Conservation (phyloP, 2,329 filamentous ascomycete species). For the Colletotrichum simmondsii region DNA sequence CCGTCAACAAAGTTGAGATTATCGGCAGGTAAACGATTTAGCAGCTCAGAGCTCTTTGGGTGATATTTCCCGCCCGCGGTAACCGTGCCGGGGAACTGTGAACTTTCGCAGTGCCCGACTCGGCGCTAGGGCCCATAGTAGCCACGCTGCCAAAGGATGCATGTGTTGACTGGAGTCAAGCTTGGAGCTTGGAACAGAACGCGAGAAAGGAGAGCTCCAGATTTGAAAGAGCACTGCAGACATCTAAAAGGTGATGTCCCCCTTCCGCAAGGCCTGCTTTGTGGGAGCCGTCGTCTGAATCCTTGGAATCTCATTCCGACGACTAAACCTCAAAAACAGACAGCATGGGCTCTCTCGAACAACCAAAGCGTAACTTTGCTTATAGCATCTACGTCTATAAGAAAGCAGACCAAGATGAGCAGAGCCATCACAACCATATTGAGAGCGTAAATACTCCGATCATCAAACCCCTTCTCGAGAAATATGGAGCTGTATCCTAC, state of each 20-base stretch:
- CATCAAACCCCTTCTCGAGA: neutral
- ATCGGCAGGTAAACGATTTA: neutral
- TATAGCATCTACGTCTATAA: constrained; percentile 14
- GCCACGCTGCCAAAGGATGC: neutral
- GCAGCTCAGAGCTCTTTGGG: neutral
- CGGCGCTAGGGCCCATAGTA: neutral
- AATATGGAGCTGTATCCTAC: neutral
- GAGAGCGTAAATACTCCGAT: constrained; percentile 6
- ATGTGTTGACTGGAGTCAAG: too few species aligned
- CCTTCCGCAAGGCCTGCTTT: too few species aligned
- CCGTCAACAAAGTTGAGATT: too few species aligned
- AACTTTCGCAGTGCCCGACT: neutral
- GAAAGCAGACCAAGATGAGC: constrained; percentile 14
- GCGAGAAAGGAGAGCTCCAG: too few species aligned
- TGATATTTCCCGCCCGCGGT: neutral
- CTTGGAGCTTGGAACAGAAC: too few species aligned
- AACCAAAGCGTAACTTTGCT: neutral
- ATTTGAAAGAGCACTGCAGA: too few species aligned
- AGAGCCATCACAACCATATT: constrained; percentile 2
- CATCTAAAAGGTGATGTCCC: too few species aligned
- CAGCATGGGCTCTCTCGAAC: neutral
- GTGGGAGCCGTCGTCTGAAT: too few species aligned
- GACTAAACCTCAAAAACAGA: neutral
- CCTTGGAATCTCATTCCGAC: too few species aligned
- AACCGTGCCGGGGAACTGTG: neutral